Conservation (phyloP, 768 basidiomycete species). For the Omphalotus guepiniiformis region DNA sequence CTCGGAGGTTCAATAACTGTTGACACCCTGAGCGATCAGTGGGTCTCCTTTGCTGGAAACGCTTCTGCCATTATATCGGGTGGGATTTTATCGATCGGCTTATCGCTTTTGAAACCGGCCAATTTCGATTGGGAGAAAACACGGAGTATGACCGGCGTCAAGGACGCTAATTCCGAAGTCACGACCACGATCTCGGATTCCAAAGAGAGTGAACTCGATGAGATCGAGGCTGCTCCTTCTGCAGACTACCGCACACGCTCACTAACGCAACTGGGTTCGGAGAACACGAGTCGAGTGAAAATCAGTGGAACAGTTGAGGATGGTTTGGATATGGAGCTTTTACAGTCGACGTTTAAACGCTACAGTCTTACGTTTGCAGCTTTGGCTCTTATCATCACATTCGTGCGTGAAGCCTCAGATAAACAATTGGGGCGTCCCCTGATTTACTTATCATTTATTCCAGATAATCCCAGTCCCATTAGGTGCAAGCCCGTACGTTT, state of each 20-base stretch:
- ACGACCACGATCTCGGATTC: constrained; percentile 5
- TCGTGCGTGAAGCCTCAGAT: too few relatives aligned
- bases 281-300: too few relatives aligned
- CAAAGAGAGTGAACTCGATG: background rate
- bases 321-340: background rate
- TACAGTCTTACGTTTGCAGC: background rate
- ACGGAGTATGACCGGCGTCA: constrained; percentile 12
- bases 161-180: constrained; percentile 7
- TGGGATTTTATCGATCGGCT: constrained; percentile 17
- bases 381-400: background rate
- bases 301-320: too few relatives aligned
- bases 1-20: constrained; percentile 19
- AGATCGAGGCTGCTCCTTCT: background rate
- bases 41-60: constrained; percentile 23
- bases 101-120: constrained; percentile 22
- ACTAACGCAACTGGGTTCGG: background rate
- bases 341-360: background rate
- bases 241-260: background rate
- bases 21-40: constrained; percentile 19
- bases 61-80: constrained; percentile 21
- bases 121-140: constrained; percentile 25
- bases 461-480: constrained; percentile 1
- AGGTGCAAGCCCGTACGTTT: background rate
- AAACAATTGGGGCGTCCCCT: too few relatives aligned
- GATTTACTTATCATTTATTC: background rate